Conservation (phyloP, 2,329 filamentous ascomycete genomes). For the Epicoccum nigrum region DNA sequence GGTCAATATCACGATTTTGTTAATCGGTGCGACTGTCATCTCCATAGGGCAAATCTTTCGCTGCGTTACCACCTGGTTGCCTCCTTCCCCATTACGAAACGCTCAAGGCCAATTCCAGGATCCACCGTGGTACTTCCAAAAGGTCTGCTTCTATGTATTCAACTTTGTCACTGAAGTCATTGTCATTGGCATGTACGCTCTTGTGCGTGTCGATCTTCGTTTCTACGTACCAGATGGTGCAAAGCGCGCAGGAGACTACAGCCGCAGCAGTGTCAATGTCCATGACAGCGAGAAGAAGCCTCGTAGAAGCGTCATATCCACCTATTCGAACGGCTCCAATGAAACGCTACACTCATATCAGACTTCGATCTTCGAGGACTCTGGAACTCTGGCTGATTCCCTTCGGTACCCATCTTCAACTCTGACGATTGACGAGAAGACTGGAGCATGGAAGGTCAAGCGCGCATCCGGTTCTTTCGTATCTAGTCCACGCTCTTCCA, state of each 20-base stretch:
- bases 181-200: slow-evolving; percentile 70
- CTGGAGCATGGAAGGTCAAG: slow-evolving; percentile 43
- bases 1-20: slow-evolving; percentile 70
- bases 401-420: slow-evolving; percentile 40
- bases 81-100: slow-evolving; percentile 53
- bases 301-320: slow-evolving; percentile 18
- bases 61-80: slow-evolving; percentile 63
- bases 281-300: slow-evolving; percentile 32
- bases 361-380: slow-evolving; percentile 40
- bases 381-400: slow-evolving; percentile 42
- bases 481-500: slow-evolving; percentile 17
- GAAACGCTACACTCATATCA: slow-evolving; percentile 39
- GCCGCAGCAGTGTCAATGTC: slow-evolving; percentile 28
- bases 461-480: slow-evolving; percentile 28
- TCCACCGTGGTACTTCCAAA: slow-evolving; percentile 71
- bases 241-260: slow-evolving; percentile 51
- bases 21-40: slow-evolving; percentile 62
- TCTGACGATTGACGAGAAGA: slow-evolving; percentile 40
- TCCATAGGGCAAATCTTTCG: slow-evolving; percentile 76
- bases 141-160: slow-evolving; percentile 79
- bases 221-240: slow-evolving; percentile 79
- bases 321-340: slow-evolving; percentile 28
- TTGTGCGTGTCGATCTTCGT: slow-evolving; percentile 73
- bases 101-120: slow-evolving; percentile 48
- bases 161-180: slow-evolving; percentile 77